phyloP scores from a whole-genome alignment of 306 rosid species.

The Quercus agrifolia region DNA sequence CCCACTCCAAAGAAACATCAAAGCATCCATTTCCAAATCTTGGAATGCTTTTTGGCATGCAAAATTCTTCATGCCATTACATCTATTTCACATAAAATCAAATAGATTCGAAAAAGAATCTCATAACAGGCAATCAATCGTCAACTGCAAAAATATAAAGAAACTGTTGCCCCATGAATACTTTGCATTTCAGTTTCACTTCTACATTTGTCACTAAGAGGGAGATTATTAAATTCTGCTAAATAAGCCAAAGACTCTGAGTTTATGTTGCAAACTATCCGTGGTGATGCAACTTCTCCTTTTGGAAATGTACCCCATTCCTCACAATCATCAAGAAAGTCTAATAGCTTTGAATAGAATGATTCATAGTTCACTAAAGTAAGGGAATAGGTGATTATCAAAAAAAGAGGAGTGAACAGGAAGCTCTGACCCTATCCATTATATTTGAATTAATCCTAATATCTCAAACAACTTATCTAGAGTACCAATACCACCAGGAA shows the following conservation, averaged over 20 bases:
- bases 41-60: too few species aligned
- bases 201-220: constrained; percentile 22
- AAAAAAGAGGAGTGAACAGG: constrained; percentile 48
- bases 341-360: constrained; percentile 66
- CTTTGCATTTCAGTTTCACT: constrained; percentile 25
- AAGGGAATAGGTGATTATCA: too few species aligned
- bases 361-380: constrained; percentile 84
- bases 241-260: constrained; percentile 69
- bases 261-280: constrained; percentile 74
- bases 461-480: constrained; percentile 84
- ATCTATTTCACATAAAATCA: too few species aligned
- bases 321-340: constrained; percentile 64
- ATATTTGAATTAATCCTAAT: constrained; percentile 67
- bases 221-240: constrained; percentile 53
- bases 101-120: neutral
- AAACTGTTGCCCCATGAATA: constrained; percentile 6
- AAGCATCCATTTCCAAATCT: too few species aligned
- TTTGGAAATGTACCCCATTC: constrained; percentile 69
- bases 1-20: neutral
- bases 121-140: neutral
- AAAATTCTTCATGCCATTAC: too few species aligned
- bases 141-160: neutral
- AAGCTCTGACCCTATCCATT: constrained; percentile 71
- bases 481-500: constrained; percentile 93
- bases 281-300: constrained; percentile 71